These are phyloP conservation scores for Aphanomyces cochlioides DNA, from an alignment of 352 stramenopile species.

Conservation along the genomic window DNA sequence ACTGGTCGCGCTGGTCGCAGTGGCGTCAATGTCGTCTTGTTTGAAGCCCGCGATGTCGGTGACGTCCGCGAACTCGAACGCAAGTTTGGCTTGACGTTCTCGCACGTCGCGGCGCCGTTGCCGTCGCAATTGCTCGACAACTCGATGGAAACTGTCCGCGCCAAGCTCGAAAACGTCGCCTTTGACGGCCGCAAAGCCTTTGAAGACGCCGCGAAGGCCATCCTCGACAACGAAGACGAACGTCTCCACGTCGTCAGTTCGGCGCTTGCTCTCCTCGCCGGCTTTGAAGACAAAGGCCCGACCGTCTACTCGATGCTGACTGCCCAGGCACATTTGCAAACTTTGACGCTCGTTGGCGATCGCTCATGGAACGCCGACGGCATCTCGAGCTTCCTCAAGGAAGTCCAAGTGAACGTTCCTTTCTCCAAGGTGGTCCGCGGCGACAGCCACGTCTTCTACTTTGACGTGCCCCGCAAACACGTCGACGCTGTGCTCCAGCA, in stretches of 20 bases:
- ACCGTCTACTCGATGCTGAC: slow-evolving; percentile 73
- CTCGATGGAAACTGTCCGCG: slow-evolving; percentile 48
- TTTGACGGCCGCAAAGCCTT: slow-evolving; percentile 49
- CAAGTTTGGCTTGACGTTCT: slow-evolving; percentile 72
- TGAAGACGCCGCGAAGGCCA: slow-evolving; percentile 43
- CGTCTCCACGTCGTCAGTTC: slow-evolving; percentile 54
- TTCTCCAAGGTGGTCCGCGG: slow-evolving; percentile 1
- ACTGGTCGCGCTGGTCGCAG: slow-evolving; percentile 83
- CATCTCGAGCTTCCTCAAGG: slow-evolving; percentile 10
- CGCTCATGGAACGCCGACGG: slow-evolving; percentile 25
- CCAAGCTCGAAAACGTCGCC: slow-evolving; percentile 51
- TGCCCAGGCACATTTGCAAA: slow-evolving; percentile 58
- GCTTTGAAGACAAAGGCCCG: slow-evolving; percentile 68
- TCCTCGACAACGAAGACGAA: slow-evolving; percentile 51
- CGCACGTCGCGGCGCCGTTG: slow-evolving; percentile 48
- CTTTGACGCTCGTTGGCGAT: slow-evolving; percentile 51
- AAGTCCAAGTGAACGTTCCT: slow-evolving; percentile 21
- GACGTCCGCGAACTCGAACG: slow-evolving; percentile 77
- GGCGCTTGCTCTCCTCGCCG: slow-evolving; percentile 66
- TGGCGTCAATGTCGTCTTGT: slow-evolving; percentile 85
- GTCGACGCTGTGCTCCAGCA: slow-evolving; percentile 64
- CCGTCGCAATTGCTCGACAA: slow-evolving; percentile 61
- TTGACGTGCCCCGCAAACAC: slow-evolving; percentile 25
- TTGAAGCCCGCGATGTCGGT: slow-evolving; percentile 55
- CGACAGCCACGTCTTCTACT: slow-evolving; percentile 19